Conservation (phyloP, 495 filamentous ascomycete species). For the Articulospora tetracladia region DNA sequence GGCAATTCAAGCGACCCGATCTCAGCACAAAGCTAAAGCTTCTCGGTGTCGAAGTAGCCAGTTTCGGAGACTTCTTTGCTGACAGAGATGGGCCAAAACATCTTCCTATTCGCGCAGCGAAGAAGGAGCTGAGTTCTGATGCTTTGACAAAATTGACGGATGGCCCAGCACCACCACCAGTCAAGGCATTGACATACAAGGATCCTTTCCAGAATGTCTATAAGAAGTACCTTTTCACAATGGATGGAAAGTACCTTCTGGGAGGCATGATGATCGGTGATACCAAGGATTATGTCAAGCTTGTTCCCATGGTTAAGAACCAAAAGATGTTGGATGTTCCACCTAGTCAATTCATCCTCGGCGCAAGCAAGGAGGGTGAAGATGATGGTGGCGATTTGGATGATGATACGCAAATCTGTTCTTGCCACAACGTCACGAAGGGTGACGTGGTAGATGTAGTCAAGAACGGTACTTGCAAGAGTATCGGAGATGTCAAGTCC, state of each 20-base stretch:
- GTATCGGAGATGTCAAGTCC: constrained; percentile 81
- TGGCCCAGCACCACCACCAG: constrained; percentile 37
- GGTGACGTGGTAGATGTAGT: constrained; percentile 70
- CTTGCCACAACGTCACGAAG: constrained; percentile 94
- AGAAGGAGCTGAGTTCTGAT: constrained; percentile 30
- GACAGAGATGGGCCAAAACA: constrained; percentile 59
- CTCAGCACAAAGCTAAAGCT: constrained; percentile 94
- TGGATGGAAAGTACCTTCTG: constrained; percentile 88
- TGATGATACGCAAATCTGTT: constrained; percentile 90
- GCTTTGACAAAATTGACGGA: constrained; percentile 48
- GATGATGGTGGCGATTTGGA: constrained; percentile 57
- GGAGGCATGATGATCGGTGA: constrained; percentile 99
- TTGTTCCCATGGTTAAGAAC: constrained; percentile 90
- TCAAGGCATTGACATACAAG: constrained; percentile 88
- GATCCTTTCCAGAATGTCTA: constrained; percentile 94
- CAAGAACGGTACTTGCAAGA: constrained; percentile 78
- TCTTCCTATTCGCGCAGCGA: constrained; percentile 23
- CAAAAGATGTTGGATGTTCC: constrained; percentile 81
- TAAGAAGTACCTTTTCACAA: constrained; percentile 93
- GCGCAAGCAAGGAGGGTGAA: constrained; percentile 57
- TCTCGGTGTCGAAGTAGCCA: constrained; percentile 89
- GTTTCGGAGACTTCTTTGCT: constrained; percentile 95
- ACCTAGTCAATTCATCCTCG: constrained; percentile 87
- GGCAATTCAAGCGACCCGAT: constrained; percentile 79
- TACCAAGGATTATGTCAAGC: constrained; percentile 88